phyloP scores from a whole-genome alignment of 129 eudicot species.

The Mikania micrantha region DNA sequence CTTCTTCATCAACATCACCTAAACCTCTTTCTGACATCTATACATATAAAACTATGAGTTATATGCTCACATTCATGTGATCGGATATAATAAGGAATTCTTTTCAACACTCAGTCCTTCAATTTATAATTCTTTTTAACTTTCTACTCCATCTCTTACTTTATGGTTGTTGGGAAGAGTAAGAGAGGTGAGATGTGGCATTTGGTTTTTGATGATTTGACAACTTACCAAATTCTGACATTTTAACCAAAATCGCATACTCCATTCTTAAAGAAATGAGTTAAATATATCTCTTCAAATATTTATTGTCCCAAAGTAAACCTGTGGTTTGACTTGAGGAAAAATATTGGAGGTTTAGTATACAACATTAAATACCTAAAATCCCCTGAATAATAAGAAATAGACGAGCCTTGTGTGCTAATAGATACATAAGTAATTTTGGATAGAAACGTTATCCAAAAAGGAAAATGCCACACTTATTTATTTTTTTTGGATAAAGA shows the following conservation, averaged over 20 bases:
- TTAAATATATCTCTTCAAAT: conserved; percentile 1
- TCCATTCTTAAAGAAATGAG: conserved; percentile 9
- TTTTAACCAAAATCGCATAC: conserved; percentile 5
- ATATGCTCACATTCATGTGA: conserved; percentile 1
- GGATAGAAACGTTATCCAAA: neutral
- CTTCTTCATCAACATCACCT: conserved; percentile 38
- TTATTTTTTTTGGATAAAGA: too few species aligned
- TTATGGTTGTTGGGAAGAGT: conserved; percentile 22
- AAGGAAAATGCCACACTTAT: neutral
- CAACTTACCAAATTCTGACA: conserved; percentile 32
- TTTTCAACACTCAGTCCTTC: neutral
- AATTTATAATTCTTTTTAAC: neutral
- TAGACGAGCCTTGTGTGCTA: neutral
- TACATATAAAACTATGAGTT: conserved; percentile 13
- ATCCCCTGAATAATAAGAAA: neutral
- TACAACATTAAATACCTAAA: neutral
- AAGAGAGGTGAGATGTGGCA: conserved; percentile 18
- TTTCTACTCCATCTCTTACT: conserved; percentile 3
- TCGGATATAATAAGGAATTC: neutral
- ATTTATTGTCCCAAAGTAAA: neutral
- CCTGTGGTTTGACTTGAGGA: neutral
- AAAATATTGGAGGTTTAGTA: neutral
- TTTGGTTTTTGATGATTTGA: conserved; percentile 21
- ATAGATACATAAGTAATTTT: neutral
- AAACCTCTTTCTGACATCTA: conserved; percentile 62